A percentile compares a stretch with the other conserved stretches of the same genome.
Evolutionary conservation across 2,329 filamentous ascomycete species (phyloP).

Genomic region (Xylariaceae sp.): DNA sequence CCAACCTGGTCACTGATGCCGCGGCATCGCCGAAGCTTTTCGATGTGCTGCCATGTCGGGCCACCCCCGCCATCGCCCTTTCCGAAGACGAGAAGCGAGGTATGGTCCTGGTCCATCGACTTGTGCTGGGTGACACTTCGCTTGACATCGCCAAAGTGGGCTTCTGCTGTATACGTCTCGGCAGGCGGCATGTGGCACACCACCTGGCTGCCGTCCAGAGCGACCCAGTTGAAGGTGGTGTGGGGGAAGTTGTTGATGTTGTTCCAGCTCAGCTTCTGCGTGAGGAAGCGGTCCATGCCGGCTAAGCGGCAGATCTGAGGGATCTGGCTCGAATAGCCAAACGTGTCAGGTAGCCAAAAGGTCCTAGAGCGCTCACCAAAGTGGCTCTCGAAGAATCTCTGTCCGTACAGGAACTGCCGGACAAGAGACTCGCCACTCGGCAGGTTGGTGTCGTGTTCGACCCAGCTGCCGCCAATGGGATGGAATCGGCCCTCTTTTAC

Average conservation of each 20-base stretch:
- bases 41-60: conserved; percentile 86
- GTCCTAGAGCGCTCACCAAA: conserved; percentile 86
- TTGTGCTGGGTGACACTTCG: conserved; percentile 90
- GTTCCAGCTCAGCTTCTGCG: conserved; percentile 98
- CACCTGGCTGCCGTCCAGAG: conserved; percentile 91
- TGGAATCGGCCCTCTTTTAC: conserved; percentile 88
- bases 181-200: conserved; percentile 96
- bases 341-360: conserved; percentile 97
- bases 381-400: conserved; percentile 87
- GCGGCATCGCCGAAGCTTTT: conserved; percentile 88
- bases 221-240: conserved; percentile 98
- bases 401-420: conserved; percentile 91
- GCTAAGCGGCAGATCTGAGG: conserved; percentile 89
- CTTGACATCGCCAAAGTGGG: conserved; percentile 89
- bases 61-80: conserved; percentile 96
- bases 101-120: conserved; percentile 87
- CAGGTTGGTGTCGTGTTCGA: conserved; percentile 97
- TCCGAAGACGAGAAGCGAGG: conserved; percentile 87
- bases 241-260: conserved; percentile 99
- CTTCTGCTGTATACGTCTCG: conserved; percentile 92
- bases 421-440: conserved; percentile 92
- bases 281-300: conserved; percentile 96
- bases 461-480: conserved; percentile 95
- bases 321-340: conserved; percentile 92
- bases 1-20: conserved; percentile 86